Evolutionary conservation across 148 eudicot species (phyloP).

Genomic region (Rhododendron ferrugineum): DNA sequence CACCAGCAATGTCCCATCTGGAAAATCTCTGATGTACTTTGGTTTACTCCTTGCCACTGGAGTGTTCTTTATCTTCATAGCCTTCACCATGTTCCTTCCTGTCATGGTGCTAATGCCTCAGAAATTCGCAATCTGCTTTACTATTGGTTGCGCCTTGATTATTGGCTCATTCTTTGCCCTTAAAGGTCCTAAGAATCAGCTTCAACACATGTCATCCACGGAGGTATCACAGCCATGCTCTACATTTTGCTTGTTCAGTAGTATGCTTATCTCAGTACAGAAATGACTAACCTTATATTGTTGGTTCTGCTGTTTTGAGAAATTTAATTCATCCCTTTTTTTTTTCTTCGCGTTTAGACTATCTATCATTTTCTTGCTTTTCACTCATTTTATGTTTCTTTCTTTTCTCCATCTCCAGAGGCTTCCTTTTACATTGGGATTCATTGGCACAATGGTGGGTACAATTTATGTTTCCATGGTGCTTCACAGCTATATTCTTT

Average conservation of each 20-base stretch:
- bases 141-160: conserved; percentile 47
- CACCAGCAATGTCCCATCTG: conserved; percentile 51
- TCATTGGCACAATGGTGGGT: conserved; percentile 55
- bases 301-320: neutral
- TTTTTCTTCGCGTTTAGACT: neutral
- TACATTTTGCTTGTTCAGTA: neutral
- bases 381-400: neutral
- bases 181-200: conserved; percentile 53
- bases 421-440: conserved; percentile 52
- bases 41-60: conserved; percentile 49
- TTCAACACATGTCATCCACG: conserved; percentile 47
- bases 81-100: conserved; percentile 58
- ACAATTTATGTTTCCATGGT: conserved; percentile 59
- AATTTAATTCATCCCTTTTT: neutral
- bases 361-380: neutral
- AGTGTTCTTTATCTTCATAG: conserved; percentile 48
- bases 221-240: conserved; percentile 31
- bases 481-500: conserved; percentile 55
- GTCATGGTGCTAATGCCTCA: conserved; percentile 65
- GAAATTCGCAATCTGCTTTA: conserved; percentile 59
- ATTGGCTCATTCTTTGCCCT: conserved; percentile 60
- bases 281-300: neutral
- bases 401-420: conserved; percentile 26
- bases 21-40: conserved; percentile 48
- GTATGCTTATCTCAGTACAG: neutral